phyloP scores from a whole-genome alignment of 2,329 filamentous ascomycete genomes.

The Fusarium paranaense region DNA sequence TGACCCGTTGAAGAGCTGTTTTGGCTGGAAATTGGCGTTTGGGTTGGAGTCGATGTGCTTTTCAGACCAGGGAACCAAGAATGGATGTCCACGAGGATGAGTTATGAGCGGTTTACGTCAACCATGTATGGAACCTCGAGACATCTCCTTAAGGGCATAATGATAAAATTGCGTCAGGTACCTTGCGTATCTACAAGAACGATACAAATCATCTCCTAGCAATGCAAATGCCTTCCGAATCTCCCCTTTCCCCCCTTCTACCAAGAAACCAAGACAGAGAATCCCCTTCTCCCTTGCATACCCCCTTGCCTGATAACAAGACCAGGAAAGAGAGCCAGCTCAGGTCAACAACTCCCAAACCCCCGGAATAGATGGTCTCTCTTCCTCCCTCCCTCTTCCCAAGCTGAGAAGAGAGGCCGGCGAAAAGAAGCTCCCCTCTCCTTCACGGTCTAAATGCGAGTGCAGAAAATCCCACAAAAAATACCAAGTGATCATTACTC shows the following conservation, averaged over 20 bases:
- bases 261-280: slow-evolving; percentile 25
- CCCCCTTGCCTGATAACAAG: slow-evolving; percentile 8
- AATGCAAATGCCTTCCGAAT: slow-evolving; percentile 35
- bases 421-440: background rate
- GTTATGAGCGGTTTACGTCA: slow-evolving; percentile 7
- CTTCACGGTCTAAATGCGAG: slow-evolving; percentile 26
- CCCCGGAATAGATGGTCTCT: slow-evolving; percentile 14
- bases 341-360: slow-evolving; percentile 18
- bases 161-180: slow-evolving; percentile 36
- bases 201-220: slow-evolving; percentile 37
- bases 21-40: background rate
- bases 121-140: slow-evolving; percentile 5
- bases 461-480: slow-evolving; percentile 23
- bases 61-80: background rate
- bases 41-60: slow-evolving; percentile 19
- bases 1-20: background rate
- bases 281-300: slow-evolving; percentile 19
- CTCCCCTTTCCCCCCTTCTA: slow-evolving; percentile 12
- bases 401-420: background rate
- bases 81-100: slow-evolving; percentile 6
- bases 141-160: slow-evolving; percentile 17
- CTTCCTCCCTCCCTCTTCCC: background rate
- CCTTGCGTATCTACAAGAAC: slow-evolving; percentile 40
- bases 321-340: slow-evolving; percentile 3
- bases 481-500: slow-evolving; percentile 34